These are phyloP conservation scores for Tetrastigma voinierianum DNA, from an alignment of 164 flowering plant species.

Conservation along the genomic window DNA sequence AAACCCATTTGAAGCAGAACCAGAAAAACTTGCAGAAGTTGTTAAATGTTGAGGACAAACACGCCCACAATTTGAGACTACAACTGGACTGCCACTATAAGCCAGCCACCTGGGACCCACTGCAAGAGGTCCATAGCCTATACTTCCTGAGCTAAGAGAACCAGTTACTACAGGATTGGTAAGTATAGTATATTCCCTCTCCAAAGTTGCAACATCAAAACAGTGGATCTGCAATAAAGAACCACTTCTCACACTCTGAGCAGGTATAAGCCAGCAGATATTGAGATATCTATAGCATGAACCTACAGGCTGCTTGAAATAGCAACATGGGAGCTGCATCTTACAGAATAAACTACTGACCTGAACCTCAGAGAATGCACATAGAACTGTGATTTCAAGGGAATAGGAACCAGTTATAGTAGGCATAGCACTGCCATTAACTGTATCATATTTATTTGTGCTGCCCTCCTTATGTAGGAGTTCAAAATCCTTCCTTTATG, in stretches of 20 bases:
- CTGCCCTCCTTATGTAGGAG: constrained; percentile 32
- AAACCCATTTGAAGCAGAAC: constrained; percentile 53
- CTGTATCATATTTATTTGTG: constrained; percentile 28
- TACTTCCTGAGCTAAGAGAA: constrained; percentile 44
- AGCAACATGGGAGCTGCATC: constrained; percentile 78
- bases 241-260: neutral
- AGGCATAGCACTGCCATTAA: constrained; percentile 39
- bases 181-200: constrained; percentile 65
- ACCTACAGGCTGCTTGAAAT: constrained; percentile 63
- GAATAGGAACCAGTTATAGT: constrained; percentile 68
- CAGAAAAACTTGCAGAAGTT: constrained; percentile 43
- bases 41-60: constrained; percentile 67
- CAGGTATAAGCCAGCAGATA: neutral
- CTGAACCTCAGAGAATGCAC: constrained; percentile 72
- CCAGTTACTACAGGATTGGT: constrained; percentile 56
- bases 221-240: constrained; percentile 67
- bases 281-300: neutral
- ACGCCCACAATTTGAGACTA: constrained; percentile 37
- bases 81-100: constrained; percentile 67
- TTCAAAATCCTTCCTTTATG: constrained; percentile 32
- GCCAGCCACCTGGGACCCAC: constrained; percentile 88
- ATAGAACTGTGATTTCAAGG: constrained; percentile 63
- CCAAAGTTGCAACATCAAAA: constrained; percentile 65
- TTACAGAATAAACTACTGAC: constrained; percentile 61
- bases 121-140: constrained; percentile 79